Conservation (phyloP, 192 early-diverging fungal genomes). For the Neocallimastix lanati region DNA sequence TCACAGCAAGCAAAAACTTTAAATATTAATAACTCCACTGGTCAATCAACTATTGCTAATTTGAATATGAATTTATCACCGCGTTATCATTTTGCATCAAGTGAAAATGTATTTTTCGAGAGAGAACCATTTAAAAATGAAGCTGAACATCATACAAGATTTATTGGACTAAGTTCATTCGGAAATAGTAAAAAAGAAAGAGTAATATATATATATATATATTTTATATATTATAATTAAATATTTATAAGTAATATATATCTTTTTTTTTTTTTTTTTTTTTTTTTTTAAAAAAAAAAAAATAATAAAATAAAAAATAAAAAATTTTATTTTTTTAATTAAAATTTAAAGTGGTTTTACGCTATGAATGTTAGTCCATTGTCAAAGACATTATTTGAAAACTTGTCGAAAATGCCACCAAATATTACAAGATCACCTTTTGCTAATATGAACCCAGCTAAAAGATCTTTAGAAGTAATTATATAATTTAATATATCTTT, state of each 20-base stretch:
- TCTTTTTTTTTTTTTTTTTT: no score
- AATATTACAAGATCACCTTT: constrained; percentile 38
- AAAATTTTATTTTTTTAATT: no score
- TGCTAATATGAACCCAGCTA: constrained; percentile 10
- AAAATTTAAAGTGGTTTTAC: constrained; percentile 90
- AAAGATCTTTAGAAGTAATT: constrained; percentile 2
- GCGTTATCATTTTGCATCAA: constrained; percentile 72
- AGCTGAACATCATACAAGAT: constrained; percentile 50
- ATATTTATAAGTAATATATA: no score
- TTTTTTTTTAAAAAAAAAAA: no score
- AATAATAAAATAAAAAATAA: no score
- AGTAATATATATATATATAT: constrained; percentile 8
- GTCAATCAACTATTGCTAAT: constrained; percentile 17
- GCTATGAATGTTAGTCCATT: constrained; percentile 69
- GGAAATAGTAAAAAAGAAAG: constrained; percentile 45
- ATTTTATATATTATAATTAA: no score
- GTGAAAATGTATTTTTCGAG: constrained; percentile 55
- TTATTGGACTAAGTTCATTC: constrained; percentile 60
- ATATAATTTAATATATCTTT: constrained; percentile 2
- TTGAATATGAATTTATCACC: constrained; percentile 39
- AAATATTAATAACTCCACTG: constrained; percentile 2
- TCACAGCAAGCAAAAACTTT: constrained; percentile 1
- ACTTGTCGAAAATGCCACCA: constrained; percentile 13
- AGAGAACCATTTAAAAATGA: constrained; percentile 60
- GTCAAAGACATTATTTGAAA: constrained; percentile 12